Percentiles rank a stretch among this genome's conserved stretches.
Conservation (phyloP, 1,139 yeast genomes). For the Yamadazyma sp. region DNA sequence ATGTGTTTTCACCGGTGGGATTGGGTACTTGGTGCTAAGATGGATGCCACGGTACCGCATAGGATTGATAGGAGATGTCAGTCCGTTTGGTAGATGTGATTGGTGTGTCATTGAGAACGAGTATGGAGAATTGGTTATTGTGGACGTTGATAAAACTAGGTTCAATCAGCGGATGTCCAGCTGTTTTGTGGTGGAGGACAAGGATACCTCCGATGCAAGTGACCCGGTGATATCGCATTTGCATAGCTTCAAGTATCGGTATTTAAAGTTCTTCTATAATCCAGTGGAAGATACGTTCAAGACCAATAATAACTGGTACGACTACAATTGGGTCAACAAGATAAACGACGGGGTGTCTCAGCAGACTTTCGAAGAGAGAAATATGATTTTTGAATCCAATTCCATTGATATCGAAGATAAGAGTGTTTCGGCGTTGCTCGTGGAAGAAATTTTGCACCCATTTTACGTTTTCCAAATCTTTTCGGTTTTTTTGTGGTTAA, state of each 20-base stretch:
- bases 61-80: conserved; percentile 60
- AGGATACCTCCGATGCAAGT: conserved; percentile 16
- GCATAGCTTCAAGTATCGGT: conserved; percentile 75
- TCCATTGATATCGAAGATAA: conserved; percentile 77
- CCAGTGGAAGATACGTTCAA: conserved; percentile 85
- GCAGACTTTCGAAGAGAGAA: conserved; percentile 66
- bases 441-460: conserved; percentile 91
- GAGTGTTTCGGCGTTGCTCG: conserved; percentile 58
- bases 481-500: conserved; percentile 86
- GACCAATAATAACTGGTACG: conserved; percentile 87
- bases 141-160: conserved; percentile 54
- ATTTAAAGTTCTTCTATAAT: conserved; percentile 76
- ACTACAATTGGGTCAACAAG: conserved; percentile 64
- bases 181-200: conserved; percentile 46
- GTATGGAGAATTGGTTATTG: conserved; percentile 76
- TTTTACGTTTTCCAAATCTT: conserved; percentile 92
- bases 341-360: conserved; percentile 74
- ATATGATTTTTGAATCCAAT: conserved; percentile 74
- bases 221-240: conserved; percentile 74
- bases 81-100: conserved; percentile 78
- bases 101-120: conserved; percentile 96
- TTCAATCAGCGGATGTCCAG: conserved; percentile 73
- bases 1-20: conserved; percentile 64
- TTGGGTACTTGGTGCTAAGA: conserved; percentile 68
- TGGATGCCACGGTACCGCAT: conserved; percentile 86